Base-by-base conservation (phyloP, 1,284 basidiomycete species). In the Cutaneotrichosporon cavernicola region DNA sequence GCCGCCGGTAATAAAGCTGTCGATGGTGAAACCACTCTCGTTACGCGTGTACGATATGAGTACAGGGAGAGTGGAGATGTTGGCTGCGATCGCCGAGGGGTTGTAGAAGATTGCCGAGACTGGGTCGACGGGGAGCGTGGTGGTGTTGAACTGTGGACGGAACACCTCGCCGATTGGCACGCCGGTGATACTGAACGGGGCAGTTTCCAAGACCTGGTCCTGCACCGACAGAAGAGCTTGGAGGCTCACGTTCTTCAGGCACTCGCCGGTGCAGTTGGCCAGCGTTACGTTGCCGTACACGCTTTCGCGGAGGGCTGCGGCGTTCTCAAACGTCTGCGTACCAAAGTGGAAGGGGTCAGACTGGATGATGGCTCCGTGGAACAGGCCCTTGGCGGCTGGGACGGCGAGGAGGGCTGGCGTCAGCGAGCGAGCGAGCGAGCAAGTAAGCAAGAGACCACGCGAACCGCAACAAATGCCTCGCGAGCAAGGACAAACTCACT, bases 341-440 rank as follows among this genome's bases (percentile, higher is more conserved):
- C 52, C 52, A 36, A 32, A 55, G 53, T 52, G 60, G 86, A 93
- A 90, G 0, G 92, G 89, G 72, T 93, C 90, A 4, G 90, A 92
- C 53, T 64, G 58, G 66, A 79, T 69, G 61, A 74, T 30, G 2
- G 77, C 78, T 11, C 70, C 71, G 14, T 72, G 72, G 76, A 81
- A 82, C 10, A 80, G 69, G 38, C 69, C 69, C 38, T 66, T 63
- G 46, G 70, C 61, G 82, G 61, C 21, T 69, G 68, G 63, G 32
- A 56, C 16, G 62, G 94, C 90, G 10, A 94, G 76, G 64, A 92
- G 90, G 9, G 58, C 58, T 52, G 49, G 9, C 2, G 58, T 60
- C 26, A 60, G 58, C 38, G 14, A 2, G 40, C 18, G 8, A 21
- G 43, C 8, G 18, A 4, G 18, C 92, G 34, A 8, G 34, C 11